Percentiles rank a stretch among this genome's conserved stretches.
These are phyloP conservation scores for Coprinellus micaceus DNA, from an alignment of 768 basidiomycete genomes.

Conservation along the genomic window DNA sequence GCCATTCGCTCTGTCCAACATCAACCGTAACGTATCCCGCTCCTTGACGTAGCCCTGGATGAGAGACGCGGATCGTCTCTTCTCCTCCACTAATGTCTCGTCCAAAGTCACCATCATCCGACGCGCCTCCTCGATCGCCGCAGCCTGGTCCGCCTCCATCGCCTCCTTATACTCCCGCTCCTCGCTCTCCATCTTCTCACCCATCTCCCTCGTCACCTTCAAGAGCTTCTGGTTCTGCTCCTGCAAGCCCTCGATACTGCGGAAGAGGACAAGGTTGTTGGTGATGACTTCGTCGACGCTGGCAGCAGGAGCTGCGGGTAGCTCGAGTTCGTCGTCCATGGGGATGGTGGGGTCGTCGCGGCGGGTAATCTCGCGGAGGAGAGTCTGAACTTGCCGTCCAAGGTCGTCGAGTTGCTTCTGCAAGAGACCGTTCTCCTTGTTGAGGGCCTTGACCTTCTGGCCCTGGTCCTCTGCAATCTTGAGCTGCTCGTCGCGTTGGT, in stretches of 20 bases:
- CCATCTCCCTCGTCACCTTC: slow-evolving; percentile 78
- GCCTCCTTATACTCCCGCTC: slow-evolving; percentile 71
- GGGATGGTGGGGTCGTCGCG: slow-evolving; percentile 81
- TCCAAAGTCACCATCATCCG: slow-evolving; percentile 79
- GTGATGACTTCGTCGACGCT: slow-evolving; percentile 81
- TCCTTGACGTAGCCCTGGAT: slow-evolving; percentile 85
- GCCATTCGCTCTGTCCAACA: slow-evolving; percentile 59
- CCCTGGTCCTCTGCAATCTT: slow-evolving; percentile 52
- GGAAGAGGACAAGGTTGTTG: slow-evolving; percentile 84
- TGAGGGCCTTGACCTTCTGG: slow-evolving; percentile 58
- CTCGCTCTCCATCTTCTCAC: slow-evolving; percentile 78
- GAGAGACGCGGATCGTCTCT: slow-evolving; percentile 62
- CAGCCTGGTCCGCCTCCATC: slow-evolving; percentile 70
- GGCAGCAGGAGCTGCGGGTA: slow-evolving; percentile 39
- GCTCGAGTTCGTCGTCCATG: slow-evolving; percentile 57
- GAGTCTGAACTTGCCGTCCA: slow-evolving; percentile 75
- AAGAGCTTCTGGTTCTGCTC: slow-evolving; percentile 89
- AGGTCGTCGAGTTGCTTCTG: slow-evolving; percentile 79
- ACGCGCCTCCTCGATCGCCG: slow-evolving; percentile 84
- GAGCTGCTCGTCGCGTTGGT: slow-evolving; percentile 69
- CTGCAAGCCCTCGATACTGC: slow-evolving; percentile 75
- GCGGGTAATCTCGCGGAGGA: slow-evolving; percentile 78
- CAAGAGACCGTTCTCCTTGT: slow-evolving; percentile 62
- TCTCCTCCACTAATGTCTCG: slow-evolving; percentile 73
- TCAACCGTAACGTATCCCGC: slow-evolving; percentile 75